These are phyloP conservation scores for Brassica rapa DNA, from an alignment of 345 rosid genomes.

Conservation along the genomic window DNA sequence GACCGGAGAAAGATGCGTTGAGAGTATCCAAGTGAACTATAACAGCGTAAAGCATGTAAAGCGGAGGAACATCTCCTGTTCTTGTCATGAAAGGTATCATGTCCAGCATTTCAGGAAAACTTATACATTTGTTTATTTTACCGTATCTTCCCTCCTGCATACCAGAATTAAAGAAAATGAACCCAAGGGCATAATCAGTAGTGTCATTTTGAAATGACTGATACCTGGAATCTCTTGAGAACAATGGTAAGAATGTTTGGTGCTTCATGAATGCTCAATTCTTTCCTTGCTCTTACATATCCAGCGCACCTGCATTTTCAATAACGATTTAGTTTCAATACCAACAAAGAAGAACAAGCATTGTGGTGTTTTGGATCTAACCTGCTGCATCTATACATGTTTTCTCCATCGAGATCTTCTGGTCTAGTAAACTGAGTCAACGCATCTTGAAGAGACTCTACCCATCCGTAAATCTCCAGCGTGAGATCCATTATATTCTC, in stretches of 20 bases:
- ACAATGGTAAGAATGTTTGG: slow-evolving; percentile 88
- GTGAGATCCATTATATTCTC: slow-evolving; percentile 89
- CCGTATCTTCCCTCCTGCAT: slow-evolving; percentile 78
- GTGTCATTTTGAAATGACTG: background rate
- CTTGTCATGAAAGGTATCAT: slow-evolving; percentile 82
- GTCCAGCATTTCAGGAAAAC: slow-evolving; percentile 80
- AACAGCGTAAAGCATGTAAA: slow-evolving; percentile 71
- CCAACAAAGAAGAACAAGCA: background rate
- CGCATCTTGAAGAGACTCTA: slow-evolving; percentile 78
- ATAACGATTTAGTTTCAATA: background rate
- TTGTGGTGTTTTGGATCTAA: slow-evolving; percentile 8
- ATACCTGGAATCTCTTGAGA: slow-evolving; percentile 84
- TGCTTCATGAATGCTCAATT: slow-evolving; percentile 75
- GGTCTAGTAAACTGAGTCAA: slow-evolving; percentile 76
- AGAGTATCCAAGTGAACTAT: slow-evolving; percentile 81
- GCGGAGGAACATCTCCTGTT: slow-evolving; percentile 68
- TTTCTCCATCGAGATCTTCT: slow-evolving; percentile 86
- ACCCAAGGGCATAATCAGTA: background rate
- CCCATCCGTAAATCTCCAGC: slow-evolving; percentile 81
- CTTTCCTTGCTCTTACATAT: slow-evolving; percentile 78
- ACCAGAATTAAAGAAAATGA: background rate
- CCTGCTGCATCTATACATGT: slow-evolving; percentile 93
- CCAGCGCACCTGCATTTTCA: slow-evolving; percentile 59
- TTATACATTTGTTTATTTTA: slow-evolving; percentile 71
- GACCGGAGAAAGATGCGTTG: slow-evolving; percentile 83